Evolutionary conservation across 1,139 yeast species (phyloP), one percentile per base, ranked within the genome.

Genomic region (Wickerhamomyces sp.): DNA sequence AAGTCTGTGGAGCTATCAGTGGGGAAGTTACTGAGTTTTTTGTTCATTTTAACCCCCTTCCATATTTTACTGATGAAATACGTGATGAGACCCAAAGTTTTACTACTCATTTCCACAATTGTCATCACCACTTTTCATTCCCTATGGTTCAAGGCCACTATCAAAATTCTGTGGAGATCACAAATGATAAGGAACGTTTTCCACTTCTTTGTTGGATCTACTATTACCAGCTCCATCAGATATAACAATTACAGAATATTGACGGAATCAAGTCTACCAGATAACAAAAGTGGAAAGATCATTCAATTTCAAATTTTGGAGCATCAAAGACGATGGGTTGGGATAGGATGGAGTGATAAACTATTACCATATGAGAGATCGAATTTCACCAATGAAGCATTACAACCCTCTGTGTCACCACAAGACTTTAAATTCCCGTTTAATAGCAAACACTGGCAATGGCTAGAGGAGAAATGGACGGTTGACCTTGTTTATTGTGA

Each of bases 261-360:
- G 32, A 66, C 68, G 40, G 74, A 72, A 43, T 59, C 66, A 6
- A 63, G 69, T 14, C 63, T 69, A 6, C 70, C 77, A 0, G 68
- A 76, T 2, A 68, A 73, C 5, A 73, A 68, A 43, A 63, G 73
- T 38, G 71, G 69, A 38, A 78, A 77, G 52, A 64, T 71, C 1
- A 71, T 79, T 1, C 63, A 71, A 42, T 79, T 80, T 53, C 76
- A 72, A 45, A 62, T 79, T 1, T 58, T 76, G 39, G 84, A 81
- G 52, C 76, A 80, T 53, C 81, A 81, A 57, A 67, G 87, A 55
- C 65, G 84, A 44, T 79, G 85, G 84, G 43, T 79, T 5, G 84
- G 81, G 0, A 49, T 79, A 23, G 86, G 85, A 6, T 80, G 85
- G 85, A 65, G 75, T 36, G 69, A 71, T 42, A 64, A 67, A 34